Conservation (phyloP, 331 rosid species). For the Cydonia oblonga region DNA sequence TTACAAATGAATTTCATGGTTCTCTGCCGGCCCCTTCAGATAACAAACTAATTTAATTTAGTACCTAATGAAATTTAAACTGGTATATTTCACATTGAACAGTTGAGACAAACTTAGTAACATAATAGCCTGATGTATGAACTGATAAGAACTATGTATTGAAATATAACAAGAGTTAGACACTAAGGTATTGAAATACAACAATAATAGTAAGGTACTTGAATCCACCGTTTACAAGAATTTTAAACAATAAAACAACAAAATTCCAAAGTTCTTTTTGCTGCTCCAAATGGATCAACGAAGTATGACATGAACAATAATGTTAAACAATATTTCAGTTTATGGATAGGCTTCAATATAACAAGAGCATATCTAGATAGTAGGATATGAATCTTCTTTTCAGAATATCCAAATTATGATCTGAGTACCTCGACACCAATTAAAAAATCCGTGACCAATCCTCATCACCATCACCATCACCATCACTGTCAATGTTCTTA, state of each 20-base stretch:
- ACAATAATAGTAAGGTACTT: background rate
- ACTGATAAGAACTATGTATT: background rate
- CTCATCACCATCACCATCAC: slow-evolving; percentile 33
- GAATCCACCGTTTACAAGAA: background rate
- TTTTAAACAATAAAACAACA: background rate
- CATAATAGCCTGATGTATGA: background rate
- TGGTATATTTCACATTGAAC: background rate
- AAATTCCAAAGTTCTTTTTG: background rate
- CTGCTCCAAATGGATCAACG: background rate
- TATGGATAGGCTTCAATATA: slow-evolving; percentile 1
- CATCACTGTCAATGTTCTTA: slow-evolving; percentile 9
- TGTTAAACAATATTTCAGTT: background rate
- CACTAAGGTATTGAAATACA: background rate
- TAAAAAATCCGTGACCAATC: slow-evolving; percentile 59
- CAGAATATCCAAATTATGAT: slow-evolving; percentile 2
- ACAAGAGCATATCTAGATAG: background rate
- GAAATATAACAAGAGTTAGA: background rate
- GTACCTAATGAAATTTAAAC: background rate
- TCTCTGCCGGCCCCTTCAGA: background rate
- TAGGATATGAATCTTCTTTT: background rate
- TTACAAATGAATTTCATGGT: background rate
- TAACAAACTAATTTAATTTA: background rate
- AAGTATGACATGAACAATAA: background rate
- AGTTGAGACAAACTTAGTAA: background rate
- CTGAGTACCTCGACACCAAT: slow-evolving; percentile 44